These are phyloP conservation scores for Xerocomellus amylosporus DNA, from an alignment of 768 basidiomycete genomes.

Conservation along the genomic window DNA sequence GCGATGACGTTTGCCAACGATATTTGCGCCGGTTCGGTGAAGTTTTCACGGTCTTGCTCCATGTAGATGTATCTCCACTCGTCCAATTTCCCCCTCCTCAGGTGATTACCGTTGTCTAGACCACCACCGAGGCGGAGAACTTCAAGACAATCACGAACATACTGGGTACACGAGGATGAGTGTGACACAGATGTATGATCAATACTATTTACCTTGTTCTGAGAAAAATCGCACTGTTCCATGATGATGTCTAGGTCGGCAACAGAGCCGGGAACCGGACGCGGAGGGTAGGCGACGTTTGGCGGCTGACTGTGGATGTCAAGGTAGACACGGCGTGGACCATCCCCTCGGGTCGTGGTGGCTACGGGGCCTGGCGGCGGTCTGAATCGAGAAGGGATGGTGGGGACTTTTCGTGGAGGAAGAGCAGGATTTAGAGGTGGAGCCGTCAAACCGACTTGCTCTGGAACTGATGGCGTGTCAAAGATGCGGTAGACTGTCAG, in stretches of 20 bases:
- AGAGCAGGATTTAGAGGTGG: conserved; percentile 72
- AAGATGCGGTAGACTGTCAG: background rate
- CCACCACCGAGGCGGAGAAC: conserved; percentile 88
- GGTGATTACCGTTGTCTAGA: conserved; percentile 74
- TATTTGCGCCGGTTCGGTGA: conserved; percentile 35
- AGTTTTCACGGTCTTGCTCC: conserved; percentile 51
- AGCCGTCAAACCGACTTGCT: conserved; percentile 55
- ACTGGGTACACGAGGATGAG: conserved; percentile 45
- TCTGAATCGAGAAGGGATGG: conserved; percentile 48
- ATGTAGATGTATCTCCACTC: conserved; percentile 88
- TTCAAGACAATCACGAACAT: conserved; percentile 97
- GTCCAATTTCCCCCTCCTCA: conserved; percentile 73
- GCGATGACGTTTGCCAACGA: conserved; percentile 32
- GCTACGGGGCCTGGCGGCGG: conserved; percentile 46
- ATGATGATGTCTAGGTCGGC: conserved; percentile 87
- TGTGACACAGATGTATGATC: background rate
- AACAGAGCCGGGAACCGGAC: conserved; percentile 80
- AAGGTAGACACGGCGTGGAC: conserved; percentile 75
- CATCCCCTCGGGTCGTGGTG: conserved; percentile 65
- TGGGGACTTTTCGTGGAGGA: conserved; percentile 49
- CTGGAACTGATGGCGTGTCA: conserved; percentile 54
- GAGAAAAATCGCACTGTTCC: conserved; percentile 90
- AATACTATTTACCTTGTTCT: conserved; percentile 54
- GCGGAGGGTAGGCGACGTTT: conserved; percentile 77
- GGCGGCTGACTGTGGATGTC: conserved; percentile 62